Base-by-base conservation (phyloP, 495 filamentous ascomycete species). In the Neurospora africana region DNA sequence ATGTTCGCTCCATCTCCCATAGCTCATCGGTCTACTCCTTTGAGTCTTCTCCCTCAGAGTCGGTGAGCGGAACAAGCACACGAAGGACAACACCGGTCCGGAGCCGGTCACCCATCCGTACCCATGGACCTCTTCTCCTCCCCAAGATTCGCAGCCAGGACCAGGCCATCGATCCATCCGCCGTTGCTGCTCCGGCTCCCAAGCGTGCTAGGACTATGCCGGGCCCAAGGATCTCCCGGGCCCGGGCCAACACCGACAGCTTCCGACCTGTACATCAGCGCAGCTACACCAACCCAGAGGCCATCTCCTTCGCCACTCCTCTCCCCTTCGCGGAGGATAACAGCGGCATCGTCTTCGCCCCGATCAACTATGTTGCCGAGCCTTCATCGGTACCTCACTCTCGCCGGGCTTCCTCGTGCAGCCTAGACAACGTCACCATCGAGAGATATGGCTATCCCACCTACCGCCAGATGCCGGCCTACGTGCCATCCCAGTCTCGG, bases 121-220 rank as follows among this genome's bases (percentile, higher is more conserved):
- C 93, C 41, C 88, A 92, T 84, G 94, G 93, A 15, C 93, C 93
- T 40, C 83, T 91, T 36, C 86, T 98, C 69, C 85, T 98, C 36
- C 94, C 94, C 72, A 94, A 92, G 85, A 93, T 97, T 81, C 87
- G 94, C 68, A 87, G 88, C 72, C 93, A 96, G 80, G 94, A 97
- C 82, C 90, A 94, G 82, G 84, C 89, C 69, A 87, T 94, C 72
- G 78, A 76, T 43, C 79, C 81, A 35, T 72, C 75, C 36, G 70
- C 69, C 11, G 70, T 74, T 27, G 69, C 74, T 47, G 74, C 78
- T 27, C 78, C 78, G 53, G 76, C 81, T 30, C 75, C 80, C 39
- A 84, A 85, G 79, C 82, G 83, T 69, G 76, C 78, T 53, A 80
- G 78, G 74, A 82, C 79, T 43, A 80, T 79, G 19, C 75, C 82